Conservation (phyloP, 2,329 filamentous ascomycete genomes). For the Fusarium sulawesiense region DNA sequence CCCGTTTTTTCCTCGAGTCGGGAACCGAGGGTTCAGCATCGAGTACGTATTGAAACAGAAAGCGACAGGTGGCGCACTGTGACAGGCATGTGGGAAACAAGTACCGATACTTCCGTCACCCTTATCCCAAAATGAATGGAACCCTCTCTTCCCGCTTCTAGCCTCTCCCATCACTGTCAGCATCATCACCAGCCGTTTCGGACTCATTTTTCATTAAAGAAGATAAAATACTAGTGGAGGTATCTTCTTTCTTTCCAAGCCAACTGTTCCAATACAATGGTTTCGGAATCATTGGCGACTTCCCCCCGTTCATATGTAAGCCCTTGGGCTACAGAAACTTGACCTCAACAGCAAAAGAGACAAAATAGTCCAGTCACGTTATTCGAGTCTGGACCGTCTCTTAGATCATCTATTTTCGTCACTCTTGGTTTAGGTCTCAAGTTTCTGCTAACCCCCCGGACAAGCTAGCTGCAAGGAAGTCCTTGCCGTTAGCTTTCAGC, state of each 20-base stretch:
- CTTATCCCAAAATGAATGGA: slow-evolving; percentile 34
- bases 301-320: background rate
- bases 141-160: slow-evolving; percentile 39
- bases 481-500: slow-evolving; percentile 22
- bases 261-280: background rate
- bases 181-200: slow-evolving; percentile 19
- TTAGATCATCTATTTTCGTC: background rate
- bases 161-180: slow-evolving; percentile 10
- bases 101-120: slow-evolving; percentile 40
- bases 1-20: slow-evolving; percentile 24
- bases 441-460: background rate
- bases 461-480: slow-evolving; percentile 9
- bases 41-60: slow-evolving; percentile 15
- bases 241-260: slow-evolving; percentile 3
- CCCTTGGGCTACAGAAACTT: background rate
- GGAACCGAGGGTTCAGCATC: slow-evolving; percentile 26
- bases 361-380: background rate
- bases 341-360: background rate
- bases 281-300: background rate
- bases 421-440: background rate
- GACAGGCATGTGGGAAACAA: slow-evolving; percentile 26
- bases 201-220: slow-evolving; percentile 17
- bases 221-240: slow-evolving; percentile 14
- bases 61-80: slow-evolving; percentile 39
- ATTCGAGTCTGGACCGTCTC: background rate